Percentiles rank a stretch among this genome's conserved stretches.
These are phyloP conservation scores for Crepidotus variabilis DNA, from an alignment of 768 basidiomycete genomes.

Conservation along the genomic window DNA sequence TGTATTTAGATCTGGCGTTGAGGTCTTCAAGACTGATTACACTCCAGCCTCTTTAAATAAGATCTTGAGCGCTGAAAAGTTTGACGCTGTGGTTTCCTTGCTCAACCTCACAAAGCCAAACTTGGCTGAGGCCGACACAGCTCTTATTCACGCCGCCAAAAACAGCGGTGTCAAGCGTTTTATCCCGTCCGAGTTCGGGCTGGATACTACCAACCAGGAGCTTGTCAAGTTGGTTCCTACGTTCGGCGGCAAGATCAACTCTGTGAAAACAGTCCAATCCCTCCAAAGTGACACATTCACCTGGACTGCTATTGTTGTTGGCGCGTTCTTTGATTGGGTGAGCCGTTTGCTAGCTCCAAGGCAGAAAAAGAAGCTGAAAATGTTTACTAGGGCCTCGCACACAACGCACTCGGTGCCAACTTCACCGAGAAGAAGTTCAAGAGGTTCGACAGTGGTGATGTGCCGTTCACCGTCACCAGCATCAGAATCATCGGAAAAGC, in stretches of 20 bases:
- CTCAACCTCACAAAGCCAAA: neutral
- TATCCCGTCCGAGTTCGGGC: slow-evolving; percentile 1
- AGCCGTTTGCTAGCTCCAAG: neutral
- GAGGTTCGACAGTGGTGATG: slow-evolving; percentile 1
- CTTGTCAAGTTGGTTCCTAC: neutral
- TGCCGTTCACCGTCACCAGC: slow-evolving; percentile 2
- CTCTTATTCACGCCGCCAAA: slow-evolving; percentile 5
- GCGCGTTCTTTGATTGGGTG: slow-evolving; percentile 5
- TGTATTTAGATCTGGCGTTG: neutral
- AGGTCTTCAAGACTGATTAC: neutral
- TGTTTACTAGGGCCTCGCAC: neutral
- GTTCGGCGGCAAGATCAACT: neutral
- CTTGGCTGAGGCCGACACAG: neutral
- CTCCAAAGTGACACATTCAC: slow-evolving; percentile 2
- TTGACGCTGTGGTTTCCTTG: neutral
- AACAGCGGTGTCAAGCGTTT: slow-evolving; percentile 2
- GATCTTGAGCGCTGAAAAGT: neutral
- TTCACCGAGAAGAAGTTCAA: slow-evolving; percentile 1
- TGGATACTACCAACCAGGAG: neutral
- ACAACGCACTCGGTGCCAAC: neutral
- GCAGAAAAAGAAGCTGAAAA: neutral
- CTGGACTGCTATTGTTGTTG: slow-evolving; percentile 2
- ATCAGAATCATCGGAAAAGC: neutral
- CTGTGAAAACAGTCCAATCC: neutral
- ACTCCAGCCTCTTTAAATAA: neutral